Base-by-base conservation (phyloP, 768 basidiomycete species). In the Amanita brunnescens region DNA sequence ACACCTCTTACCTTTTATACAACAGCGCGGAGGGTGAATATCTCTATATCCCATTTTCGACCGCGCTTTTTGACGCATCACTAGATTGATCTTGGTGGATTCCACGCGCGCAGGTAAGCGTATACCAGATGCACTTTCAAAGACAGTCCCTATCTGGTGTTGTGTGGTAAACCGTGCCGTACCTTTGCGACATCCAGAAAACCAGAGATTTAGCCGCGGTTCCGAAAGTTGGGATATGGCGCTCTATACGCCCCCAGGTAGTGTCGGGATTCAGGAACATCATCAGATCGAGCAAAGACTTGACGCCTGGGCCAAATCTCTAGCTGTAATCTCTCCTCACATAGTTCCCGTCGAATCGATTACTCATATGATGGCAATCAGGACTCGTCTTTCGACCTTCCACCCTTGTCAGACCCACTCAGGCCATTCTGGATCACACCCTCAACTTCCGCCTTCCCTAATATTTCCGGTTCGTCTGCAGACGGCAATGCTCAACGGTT, bases 131-230 rank as follows among this genome's bases (percentile, higher is more conserved):
- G 91, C 94, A 0, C 73, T 97, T 1, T 88, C 88, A 1, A 98
- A 95, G 62, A 95, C 93, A 0, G 75, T 97, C 1, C 94, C 94
- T 0, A 87, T 94, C 46, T 98, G 95, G 95, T 95, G 94, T 62
- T 73, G 88, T 7, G 88, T 92, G 4, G 72, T 95, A 55, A 97
- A 95, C 61, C 73, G 80, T 46, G 84, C 79, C 24, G 64, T 79
- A 30, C 55, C 62, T 8, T 61, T 67, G 42, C 69, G 65, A 14
- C 65, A 67, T 52, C 63, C 70, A 0, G 61, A 63, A 2, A 32
- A 56, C 7, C 21, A 30, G 8, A 14, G 33, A 13, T 29, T 40
- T 26, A 26, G 13, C 6, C 35, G 29, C 10, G 1, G 5, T 12
- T n/a, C 13, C 6, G 48, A 30, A 13, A 21, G 30, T 1, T 88